phyloP scores from a whole-genome alignment of 129 eudicot species.

The Apium graveolens region DNA sequence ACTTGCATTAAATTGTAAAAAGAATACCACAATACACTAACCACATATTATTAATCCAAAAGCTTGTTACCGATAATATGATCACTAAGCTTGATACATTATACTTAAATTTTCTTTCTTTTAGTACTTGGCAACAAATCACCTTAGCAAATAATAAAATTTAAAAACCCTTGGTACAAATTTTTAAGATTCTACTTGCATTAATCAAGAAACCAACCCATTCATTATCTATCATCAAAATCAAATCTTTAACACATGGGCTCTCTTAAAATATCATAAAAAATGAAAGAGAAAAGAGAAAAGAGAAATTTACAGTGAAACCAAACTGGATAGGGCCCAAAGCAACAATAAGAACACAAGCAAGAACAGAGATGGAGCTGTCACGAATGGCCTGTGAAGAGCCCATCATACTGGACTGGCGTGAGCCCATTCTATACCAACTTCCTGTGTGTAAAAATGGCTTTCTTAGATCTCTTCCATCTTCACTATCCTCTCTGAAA shows the following conservation, averaged over 20 bases:
- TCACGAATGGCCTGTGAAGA: conserved; percentile 82
- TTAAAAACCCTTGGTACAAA: not conserved
- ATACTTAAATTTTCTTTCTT: not conserved
- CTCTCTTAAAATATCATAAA: not conserved
- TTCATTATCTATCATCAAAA: not conserved
- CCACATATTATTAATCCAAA: no score
- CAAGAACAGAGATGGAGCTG: conserved; percentile 78
- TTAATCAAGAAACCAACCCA: not conserved
- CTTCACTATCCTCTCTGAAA: conserved; percentile 47
- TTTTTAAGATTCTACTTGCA: not conserved
- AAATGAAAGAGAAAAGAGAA: not conserved
- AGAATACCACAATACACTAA: no score
- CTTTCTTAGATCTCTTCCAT: conserved; percentile 62
- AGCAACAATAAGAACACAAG: conserved; percentile 82
- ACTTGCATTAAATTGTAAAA: no score
- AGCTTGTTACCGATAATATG: no score
- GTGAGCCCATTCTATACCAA: conserved; percentile 91
- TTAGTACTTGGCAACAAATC: not conserved
- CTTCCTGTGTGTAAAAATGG: conserved; percentile 93
- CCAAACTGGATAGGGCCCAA: conserved; percentile 94
- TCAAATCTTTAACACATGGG: conserved; percentile 6
- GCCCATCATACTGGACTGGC: conserved; percentile 78
- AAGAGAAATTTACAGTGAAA: conserved; percentile 52
- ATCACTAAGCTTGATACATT: no score
- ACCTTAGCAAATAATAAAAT: not conserved